Conservation (phyloP, 495 filamentous ascomycete genomes). For the Oidiodendron maius region DNA sequence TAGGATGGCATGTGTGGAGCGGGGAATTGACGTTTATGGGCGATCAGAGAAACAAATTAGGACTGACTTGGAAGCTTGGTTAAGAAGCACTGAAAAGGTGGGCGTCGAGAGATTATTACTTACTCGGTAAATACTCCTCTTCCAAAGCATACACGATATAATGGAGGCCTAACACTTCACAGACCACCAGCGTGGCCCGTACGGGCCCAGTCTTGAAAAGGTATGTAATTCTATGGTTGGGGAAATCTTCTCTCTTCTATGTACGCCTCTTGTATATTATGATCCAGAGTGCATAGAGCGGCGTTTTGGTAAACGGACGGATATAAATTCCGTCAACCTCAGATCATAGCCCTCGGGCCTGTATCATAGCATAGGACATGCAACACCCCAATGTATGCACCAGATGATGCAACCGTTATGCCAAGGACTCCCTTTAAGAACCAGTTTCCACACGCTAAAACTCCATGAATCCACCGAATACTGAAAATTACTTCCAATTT, state of each 20-base stretch:
- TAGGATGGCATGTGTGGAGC: constrained; percentile 46
- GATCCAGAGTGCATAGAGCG: constrained; percentile 8
- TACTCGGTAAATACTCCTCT: constrained; percentile 13
- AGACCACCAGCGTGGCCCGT: constrained; percentile 21
- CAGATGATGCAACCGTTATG: neutral
- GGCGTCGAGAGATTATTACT: constrained; percentile 16
- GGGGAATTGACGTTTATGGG: constrained; percentile 34
- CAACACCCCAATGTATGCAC: neutral
- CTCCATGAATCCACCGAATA: no score
- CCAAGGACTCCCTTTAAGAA: no score
- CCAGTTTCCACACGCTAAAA: no score
- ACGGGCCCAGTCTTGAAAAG: neutral
- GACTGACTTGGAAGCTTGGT: constrained; percentile 23
- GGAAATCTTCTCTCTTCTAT: constrained; percentile 2
- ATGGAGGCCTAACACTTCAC: neutral
- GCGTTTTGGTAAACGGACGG: constrained; percentile 10
- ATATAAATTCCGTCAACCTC: neutral
- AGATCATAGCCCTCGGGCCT: neutral
- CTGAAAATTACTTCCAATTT: neutral
- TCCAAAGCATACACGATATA: neutral
- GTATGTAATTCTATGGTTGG: neutral
- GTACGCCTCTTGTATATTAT: constrained; percentile 13
- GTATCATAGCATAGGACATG: neutral
- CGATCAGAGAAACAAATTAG: constrained; percentile 19
- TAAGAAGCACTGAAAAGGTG: constrained; percentile 20